These are phyloP conservation scores for Elsinoe australis DNA, from an alignment of 2,329 filamentous ascomycete species.

Conservation along the genomic window DNA sequence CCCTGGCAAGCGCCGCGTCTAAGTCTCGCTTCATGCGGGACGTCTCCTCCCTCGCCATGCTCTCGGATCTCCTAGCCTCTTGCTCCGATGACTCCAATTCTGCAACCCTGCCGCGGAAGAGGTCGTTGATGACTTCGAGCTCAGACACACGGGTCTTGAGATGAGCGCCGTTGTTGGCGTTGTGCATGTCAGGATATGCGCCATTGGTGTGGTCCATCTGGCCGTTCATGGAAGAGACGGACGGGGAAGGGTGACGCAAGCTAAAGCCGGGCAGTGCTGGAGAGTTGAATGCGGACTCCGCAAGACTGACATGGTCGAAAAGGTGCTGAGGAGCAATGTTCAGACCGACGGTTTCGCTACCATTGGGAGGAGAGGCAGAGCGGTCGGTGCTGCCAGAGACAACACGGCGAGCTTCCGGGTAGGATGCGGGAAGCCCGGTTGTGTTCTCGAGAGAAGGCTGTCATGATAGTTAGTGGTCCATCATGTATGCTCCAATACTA, in stretches of 20 bases:
- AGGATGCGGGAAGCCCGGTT: slow-evolving; percentile 48
- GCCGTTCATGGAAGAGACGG: slow-evolving; percentile 50
- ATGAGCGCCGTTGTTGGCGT: slow-evolving; percentile 66
- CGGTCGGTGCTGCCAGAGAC: slow-evolving; percentile 66
- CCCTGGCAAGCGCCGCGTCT: slow-evolving; percentile 68
- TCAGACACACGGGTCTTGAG: slow-evolving; percentile 95
- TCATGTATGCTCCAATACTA: not conserved
- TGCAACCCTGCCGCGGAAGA: slow-evolving; percentile 60
- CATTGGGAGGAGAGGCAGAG: slow-evolving; percentile 68
- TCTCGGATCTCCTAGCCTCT: slow-evolving; percentile 54
- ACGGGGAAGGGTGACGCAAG: slow-evolving; percentile 51
- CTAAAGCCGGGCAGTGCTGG: slow-evolving; percentile 39
- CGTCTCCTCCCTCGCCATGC: slow-evolving; percentile 51
- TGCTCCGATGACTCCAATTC: slow-evolving; percentile 71
- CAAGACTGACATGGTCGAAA: slow-evolving; percentile 63
- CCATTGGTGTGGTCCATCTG: slow-evolving; percentile 60
- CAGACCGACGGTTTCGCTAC: slow-evolving; percentile 66
- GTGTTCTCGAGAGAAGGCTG: slow-evolving; percentile 46
- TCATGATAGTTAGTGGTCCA: slow-evolving; percentile 2
- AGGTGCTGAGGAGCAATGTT: slow-evolving; percentile 67
- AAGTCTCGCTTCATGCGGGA: slow-evolving; percentile 52
- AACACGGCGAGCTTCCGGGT: slow-evolving; percentile 54
- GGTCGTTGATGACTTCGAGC: slow-evolving; percentile 80
- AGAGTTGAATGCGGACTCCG: slow-evolving; percentile 60
- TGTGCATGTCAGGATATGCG: slow-evolving; percentile 65